A percentile compares a stretch with the other conserved stretches of the same genome.
These are phyloP conservation scores for Ceratocystis lukuohia DNA, from an alignment of 2,329 filamentous ascomycete species.

Conservation along the genomic window DNA sequence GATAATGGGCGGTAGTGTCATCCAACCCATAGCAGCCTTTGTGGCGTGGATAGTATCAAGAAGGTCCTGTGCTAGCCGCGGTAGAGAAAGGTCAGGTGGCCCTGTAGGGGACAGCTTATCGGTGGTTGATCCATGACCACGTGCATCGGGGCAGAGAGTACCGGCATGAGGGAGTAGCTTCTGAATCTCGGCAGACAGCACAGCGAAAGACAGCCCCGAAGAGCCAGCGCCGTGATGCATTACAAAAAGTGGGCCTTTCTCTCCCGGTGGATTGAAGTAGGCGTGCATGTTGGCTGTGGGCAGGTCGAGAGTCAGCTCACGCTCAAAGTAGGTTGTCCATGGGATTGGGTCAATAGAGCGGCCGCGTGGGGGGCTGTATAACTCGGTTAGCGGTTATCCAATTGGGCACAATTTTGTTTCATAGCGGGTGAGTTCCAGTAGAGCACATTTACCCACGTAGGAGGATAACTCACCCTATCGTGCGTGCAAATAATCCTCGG, in stretches of 20 bases:
- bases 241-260: conserved; percentile 69
- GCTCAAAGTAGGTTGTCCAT: conserved; percentile 85
- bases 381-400: conserved; percentile 17
- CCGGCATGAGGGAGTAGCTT: conserved; percentile 67
- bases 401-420: background rate
- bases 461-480: conserved; percentile 43
- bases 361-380: conserved; percentile 26
- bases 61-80: conserved; percentile 61
- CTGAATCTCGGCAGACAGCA: conserved; percentile 63
- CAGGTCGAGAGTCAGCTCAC: conserved; percentile 62
- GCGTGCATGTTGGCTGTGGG: conserved; percentile 49
- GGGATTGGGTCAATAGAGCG: conserved; percentile 52
- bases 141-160: conserved; percentile 70
- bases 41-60: conserved; percentile 55
- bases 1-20: conserved; percentile 56
- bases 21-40: conserved; percentile 57
- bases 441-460: background rate
- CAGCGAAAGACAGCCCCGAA: conserved; percentile 81
- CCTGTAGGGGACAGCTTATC: conserved; percentile 21
- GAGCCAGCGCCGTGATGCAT: conserved; percentile 92
- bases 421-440: background rate
- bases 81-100: conserved; percentile 50
- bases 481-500: conserved; percentile 59
- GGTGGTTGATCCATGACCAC: conserved; percentile 69
- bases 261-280: conserved; percentile 72